These are phyloP conservation scores for Rubroshorea leprosula DNA, from an alignment of 345 rosid genomes.

Conservation along the genomic window DNA sequence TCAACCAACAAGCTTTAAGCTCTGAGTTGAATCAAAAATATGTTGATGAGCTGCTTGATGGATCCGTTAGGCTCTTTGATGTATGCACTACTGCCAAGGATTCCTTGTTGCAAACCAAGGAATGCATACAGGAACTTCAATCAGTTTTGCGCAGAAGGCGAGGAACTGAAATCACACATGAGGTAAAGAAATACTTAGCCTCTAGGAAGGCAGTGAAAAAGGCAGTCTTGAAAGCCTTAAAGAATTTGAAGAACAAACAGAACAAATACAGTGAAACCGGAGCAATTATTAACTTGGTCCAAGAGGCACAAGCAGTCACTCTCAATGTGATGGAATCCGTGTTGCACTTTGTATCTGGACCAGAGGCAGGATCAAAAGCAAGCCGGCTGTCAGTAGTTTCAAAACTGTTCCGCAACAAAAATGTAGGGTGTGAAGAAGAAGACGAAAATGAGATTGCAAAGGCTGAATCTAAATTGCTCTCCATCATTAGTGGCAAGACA, in stretches of 20 bases:
- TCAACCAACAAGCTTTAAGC: conserved; percentile 19
- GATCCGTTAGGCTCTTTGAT: conserved; percentile 36
- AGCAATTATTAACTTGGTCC: conserved; percentile 10
- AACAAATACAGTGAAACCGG: conserved; percentile 10
- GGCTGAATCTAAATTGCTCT: conserved; percentile 22
- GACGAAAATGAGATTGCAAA: conserved; percentile 15
- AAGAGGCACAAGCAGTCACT: conserved; percentile 26
- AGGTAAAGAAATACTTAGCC: conserved; percentile 16
- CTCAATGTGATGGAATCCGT: conserved; percentile 21
- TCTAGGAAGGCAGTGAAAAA: conserved; percentile 22
- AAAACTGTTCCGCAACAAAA: conserved; percentile 17
- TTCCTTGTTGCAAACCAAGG: conserved; percentile 24
- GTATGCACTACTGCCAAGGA: conserved; percentile 23
- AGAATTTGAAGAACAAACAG: conserved; percentile 16
- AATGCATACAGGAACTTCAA: conserved; percentile 23
- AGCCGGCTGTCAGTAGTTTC: conserved; percentile 16
- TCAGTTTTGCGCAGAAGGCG: conserved; percentile 19
- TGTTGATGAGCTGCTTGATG: conserved; percentile 28
- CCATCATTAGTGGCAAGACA: conserved; percentile 8
- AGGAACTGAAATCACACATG: conserved; percentile 13
- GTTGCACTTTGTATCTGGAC: conserved; percentile 21
- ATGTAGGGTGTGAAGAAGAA: conserved; percentile 10
- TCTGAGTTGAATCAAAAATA: conserved; percentile 16
- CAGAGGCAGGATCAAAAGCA: conserved; percentile 11
- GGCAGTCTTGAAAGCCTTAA: conserved; percentile 16